Base-by-base conservation (phyloP, 2,329 filamentous ascomycete genomes). In the Didymella lethalis region DNA sequence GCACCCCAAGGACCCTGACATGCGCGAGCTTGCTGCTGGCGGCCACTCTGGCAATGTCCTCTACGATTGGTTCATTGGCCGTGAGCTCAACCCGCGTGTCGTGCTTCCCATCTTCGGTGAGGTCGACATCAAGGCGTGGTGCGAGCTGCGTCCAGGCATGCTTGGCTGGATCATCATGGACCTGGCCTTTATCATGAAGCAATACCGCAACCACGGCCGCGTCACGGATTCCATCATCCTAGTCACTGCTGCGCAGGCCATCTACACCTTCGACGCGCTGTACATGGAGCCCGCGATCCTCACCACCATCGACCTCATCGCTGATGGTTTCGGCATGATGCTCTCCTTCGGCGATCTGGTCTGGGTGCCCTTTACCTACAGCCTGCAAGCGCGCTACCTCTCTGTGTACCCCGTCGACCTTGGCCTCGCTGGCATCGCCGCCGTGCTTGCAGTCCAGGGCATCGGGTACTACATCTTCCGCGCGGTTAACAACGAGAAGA, bases 11-110 rank as follows among this genome's bases (percentile, higher is more conserved):
- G 92, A 96, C 75, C 81, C 84, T 12, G 84, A 89, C 47, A 81
- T 85, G 62, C 90, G 93, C 40, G 89, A 95, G 75, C 84, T 98
- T 7, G 93, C 93, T 0, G 86, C 87, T 1, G 93, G 93, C 43
- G 93, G 93, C 16, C 86, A 90, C 72, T 88, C 87, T 1, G 93
- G 93, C 57, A 97, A 96, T 77, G 80, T 92, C 63, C 79, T 97
- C 36, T 97, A 98, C 77, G 94, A 98, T 78, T 98, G 92, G 88
- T 98, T 93, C 80, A 97, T 98, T 65, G 94, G 94, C 20, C 91
- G 94, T 28, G 94, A 98, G 78, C 87, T 98, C 61, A 98, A 98
- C 79, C 94, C 94, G 3, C 91, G 93, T 48, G 78, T 96, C 59
- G 86, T 84, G 0, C 80, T 97, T 25, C 93, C 93, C 2, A 76